Conservation (phyloP, 345 rosid genomes). For the Citrus trifoliata region DNA sequence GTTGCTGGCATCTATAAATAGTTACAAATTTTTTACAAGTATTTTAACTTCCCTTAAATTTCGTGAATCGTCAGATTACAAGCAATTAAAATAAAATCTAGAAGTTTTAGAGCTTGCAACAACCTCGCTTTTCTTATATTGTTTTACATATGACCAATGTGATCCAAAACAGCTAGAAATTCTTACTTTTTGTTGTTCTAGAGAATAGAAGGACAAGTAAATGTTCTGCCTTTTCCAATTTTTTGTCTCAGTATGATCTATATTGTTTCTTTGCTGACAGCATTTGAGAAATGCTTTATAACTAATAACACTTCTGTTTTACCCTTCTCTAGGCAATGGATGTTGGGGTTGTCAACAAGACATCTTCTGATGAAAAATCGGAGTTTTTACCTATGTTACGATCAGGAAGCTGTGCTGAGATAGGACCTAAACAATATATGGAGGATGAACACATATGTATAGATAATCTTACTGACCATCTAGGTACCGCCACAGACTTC, state of each 20-base stretch:
- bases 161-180: background rate
- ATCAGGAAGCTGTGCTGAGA: constrained; percentile 94
- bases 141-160: background rate
- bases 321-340: constrained; percentile 54
- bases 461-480: constrained; percentile 71
- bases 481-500: constrained; percentile 37
- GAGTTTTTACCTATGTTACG: constrained; percentile 62
- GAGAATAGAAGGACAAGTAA: background rate
- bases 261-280: background rate
- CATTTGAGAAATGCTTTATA: background rate
- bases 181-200: background rate
- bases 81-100: background rate
- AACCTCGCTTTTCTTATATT: background rate
- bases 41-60: background rate
- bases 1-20: background rate
- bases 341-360: constrained; percentile 48
- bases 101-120: background rate
- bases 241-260: background rate
- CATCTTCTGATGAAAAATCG: constrained; percentile 48
- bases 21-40: background rate
- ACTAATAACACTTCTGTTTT: constrained; percentile 4
- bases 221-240: background rate
- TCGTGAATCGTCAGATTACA: background rate
- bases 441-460: constrained; percentile 94
- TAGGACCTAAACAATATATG: constrained; percentile 85